Percentiles rank a stretch among this genome's conserved stretches.
These are phyloP conservation scores for Candida montana DNA, from an alignment of 805 yeast species.

Conservation along the genomic window DNA sequence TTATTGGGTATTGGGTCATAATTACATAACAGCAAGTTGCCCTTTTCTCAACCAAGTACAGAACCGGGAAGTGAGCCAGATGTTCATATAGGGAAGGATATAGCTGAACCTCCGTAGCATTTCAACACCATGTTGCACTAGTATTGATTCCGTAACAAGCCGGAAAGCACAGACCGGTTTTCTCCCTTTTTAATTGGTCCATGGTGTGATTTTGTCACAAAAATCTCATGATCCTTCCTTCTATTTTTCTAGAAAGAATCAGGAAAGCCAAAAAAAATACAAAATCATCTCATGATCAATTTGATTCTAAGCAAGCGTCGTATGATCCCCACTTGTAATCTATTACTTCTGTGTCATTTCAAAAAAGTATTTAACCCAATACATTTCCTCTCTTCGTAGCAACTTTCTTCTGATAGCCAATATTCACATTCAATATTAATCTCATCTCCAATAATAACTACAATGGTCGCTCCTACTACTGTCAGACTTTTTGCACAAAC, in stretches of 20 bases:
- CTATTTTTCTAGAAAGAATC: not conserved
- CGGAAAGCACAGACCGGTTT: too few relatives aligned
- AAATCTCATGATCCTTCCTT: not conserved
- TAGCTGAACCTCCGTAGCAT: too few relatives aligned
- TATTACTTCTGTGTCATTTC: too few relatives aligned
- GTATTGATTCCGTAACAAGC: too few relatives aligned
- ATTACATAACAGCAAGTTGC: too few relatives aligned
- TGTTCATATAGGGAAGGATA: too few relatives aligned
- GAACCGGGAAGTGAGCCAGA: too few relatives aligned
- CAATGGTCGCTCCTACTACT: conserved; percentile 24
- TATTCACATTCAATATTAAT: not conserved
- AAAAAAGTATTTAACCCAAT: not conserved
- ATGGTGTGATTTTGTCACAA: not conserved
- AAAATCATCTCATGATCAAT: not conserved
- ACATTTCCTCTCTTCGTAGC: not conserved
- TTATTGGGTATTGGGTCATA: too few relatives aligned
- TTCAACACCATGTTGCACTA: too few relatives aligned
- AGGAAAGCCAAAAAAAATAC: not conserved
- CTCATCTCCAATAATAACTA: not conserved
- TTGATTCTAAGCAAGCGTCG: not conserved
- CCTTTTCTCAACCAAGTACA: too few relatives aligned
- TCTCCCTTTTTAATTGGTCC: not conserved
- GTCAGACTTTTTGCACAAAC: conserved; percentile 21
- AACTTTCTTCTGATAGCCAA: not conserved
- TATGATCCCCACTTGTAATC: not conserved